Base-by-base conservation (phyloP, 305 asterid species). In the Salvia sclarea region DNA sequence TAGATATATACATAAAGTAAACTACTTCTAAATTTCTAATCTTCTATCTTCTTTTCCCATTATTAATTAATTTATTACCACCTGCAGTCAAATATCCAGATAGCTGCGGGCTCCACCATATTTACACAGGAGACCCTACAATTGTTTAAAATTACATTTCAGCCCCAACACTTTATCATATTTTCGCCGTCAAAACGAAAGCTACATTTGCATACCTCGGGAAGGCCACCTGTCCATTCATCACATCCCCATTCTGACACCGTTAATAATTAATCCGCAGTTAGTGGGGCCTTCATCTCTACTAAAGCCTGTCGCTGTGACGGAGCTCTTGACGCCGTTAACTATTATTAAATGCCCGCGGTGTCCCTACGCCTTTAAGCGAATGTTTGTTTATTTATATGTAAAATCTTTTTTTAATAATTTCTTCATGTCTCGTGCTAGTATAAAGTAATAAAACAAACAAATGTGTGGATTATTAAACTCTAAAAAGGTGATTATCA, bases 211-310 rank as follows among this genome's bases (percentile, higher is more conserved):
- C 49, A 25, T 31, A 52, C 79, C 83, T 78, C 78, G 83, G 81
- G 78, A 78, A 81, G 79, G 77, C 72, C 73, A 72, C 69, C 35
- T 28, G 74, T 72, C 81, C 76, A 71, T 59, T 79, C 74, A 75
- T 37, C 78, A 69, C 66, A 68, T 68, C 75, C 72, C 43, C 43
- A 69, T 28, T 37, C 82, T 54, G 76, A 70, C 75, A 71, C 38
- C n/a, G 53, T 22, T 31, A 70, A 76, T 76, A 53, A 44, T 60
- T 10, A 57, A 47, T 45, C 33, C 67, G 22, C 72, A 55, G 38
- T 10, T 30, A 14, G 50, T 47, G 73, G 78, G 76, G 59, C 54
- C 48, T 16, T 2, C 70, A 16, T 40, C 24, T n/a, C 62, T 12
- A 25, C 13, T 10, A 71, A 74, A 66, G 68, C 68, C 72, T 55